Conservation (phyloP, 306 rosid species). For the Spatholobus suberectus region DNA sequence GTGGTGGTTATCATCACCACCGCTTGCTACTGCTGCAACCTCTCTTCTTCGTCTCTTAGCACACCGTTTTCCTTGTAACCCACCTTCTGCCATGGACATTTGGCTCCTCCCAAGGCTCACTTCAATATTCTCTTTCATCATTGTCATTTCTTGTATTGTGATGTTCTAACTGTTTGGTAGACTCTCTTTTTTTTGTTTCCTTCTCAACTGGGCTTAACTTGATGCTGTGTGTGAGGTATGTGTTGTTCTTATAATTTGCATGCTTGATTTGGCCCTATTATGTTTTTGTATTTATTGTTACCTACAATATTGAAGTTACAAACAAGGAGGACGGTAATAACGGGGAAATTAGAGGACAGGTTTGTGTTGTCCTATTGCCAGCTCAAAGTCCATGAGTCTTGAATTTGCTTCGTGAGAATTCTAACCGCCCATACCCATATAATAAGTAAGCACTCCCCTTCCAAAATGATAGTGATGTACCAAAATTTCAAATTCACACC, state of each 20-base stretch:
- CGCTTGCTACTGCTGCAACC: conserved; percentile 9
- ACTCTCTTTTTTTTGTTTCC: not conserved
- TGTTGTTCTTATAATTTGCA: conserved; percentile 42
- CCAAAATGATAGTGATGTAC: conserved; percentile 16
- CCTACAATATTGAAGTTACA: conserved; percentile 36
- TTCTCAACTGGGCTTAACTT: conserved; percentile 15
- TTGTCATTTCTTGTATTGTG: conserved; percentile 42
- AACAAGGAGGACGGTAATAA: conserved; percentile 52
- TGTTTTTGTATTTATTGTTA: conserved; percentile 48
- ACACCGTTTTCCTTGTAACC: conserved; percentile 43
- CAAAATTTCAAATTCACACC: not conserved
- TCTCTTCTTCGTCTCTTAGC: conserved; percentile 75
- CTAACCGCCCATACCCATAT: not conserved
- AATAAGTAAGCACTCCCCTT: not conserved
- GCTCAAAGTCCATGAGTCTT: conserved; percentile 31
- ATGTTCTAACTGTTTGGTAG: conserved; percentile 7
- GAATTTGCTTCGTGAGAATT: conserved; percentile 16
- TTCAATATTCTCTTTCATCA: conserved; percentile 57
- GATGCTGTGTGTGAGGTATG: not conserved
- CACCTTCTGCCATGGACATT: conserved; percentile 41
- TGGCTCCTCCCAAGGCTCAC: conserved; percentile 41
- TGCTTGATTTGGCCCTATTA: conserved; percentile 45
- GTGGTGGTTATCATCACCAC: conserved; percentile 14
- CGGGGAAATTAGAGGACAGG: conserved; percentile 35
- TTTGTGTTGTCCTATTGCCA: conserved; percentile 41